Conservation (phyloP, 441 rosid species). For the Melastoma candidum region DNA sequence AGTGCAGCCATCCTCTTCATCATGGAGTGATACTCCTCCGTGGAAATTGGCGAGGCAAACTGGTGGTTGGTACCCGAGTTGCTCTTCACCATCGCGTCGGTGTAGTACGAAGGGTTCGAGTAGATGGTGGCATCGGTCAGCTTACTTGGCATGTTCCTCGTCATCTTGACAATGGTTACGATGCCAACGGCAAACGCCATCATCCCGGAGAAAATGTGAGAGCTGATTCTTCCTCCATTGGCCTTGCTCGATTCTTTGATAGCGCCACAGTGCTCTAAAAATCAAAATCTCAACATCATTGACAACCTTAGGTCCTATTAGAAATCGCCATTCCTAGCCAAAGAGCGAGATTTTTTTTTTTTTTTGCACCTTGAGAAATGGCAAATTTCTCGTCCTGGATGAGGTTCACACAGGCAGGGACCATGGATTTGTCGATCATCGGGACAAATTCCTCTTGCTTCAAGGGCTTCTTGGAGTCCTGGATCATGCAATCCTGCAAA, state of each 20-base stretch:
- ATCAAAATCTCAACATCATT: too few species aligned
- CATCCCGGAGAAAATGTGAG: constrained; percentile 56
- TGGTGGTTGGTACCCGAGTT: constrained; percentile 8
- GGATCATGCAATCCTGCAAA: constrained; percentile 20
- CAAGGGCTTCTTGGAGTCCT: constrained; percentile 13
- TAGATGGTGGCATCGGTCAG: constrained; percentile 45
- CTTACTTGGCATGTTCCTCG: constrained; percentile 63
- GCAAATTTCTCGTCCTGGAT: constrained; percentile 2
- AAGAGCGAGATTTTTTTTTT: too few species aligned
- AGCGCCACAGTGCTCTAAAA: constrained; percentile 21
- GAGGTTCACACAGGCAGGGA: neutral
- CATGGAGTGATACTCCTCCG: constrained; percentile 41
- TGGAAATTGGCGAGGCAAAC: constrained; percentile 25
- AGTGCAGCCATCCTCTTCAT: constrained; percentile 69
- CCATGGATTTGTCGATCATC: constrained; percentile 2
- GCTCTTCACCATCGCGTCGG: constrained; percentile 24
- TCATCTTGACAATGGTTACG: constrained; percentile 61
- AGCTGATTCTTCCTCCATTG: constrained; percentile 29
- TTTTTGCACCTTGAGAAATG: neutral
- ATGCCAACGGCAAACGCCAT: constrained; percentile 79
- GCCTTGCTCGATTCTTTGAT: constrained; percentile 22
- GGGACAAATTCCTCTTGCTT: constrained; percentile 15
- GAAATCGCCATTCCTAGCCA: too few species aligned
- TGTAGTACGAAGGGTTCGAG: constrained; percentile 31
- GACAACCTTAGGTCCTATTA: too few species aligned